These are phyloP conservation scores for Trichocomaceae sp. DNA, from an alignment of 2,329 filamentous ascomycete species.

Conservation along the genomic window DNA sequence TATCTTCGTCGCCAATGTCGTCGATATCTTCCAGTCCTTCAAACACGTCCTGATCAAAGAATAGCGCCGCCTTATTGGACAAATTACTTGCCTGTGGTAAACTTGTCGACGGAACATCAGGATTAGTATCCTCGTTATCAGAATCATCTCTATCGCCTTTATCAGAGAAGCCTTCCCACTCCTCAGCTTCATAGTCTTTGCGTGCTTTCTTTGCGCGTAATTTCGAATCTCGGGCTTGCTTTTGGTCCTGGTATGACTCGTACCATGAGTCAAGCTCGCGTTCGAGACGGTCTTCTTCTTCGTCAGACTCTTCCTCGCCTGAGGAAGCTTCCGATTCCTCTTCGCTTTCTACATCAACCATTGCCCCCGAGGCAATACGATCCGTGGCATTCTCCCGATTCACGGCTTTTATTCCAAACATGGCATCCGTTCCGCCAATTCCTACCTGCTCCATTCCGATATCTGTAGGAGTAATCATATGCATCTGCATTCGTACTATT, in stretches of 20 bases:
- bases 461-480: constrained; percentile 93
- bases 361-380: constrained; percentile 68
- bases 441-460: constrained; percentile 86
- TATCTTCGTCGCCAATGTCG: constrained; percentile 48
- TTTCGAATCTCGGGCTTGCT: constrained; percentile 75
- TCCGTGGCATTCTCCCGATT: constrained; percentile 67
- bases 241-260: constrained; percentile 72
- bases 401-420: constrained; percentile 78
- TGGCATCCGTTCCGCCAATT: constrained; percentile 69
- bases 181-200: constrained; percentile 72
- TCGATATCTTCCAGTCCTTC: constrained; percentile 66
- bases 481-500: constrained; percentile 91
- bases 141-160: constrained; percentile 55
- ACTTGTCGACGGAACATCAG: constrained; percentile 26
- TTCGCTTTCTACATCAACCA: constrained; percentile 55
- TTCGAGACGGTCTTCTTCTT: constrained; percentile 76
- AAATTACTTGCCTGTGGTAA: constrained; percentile 46
- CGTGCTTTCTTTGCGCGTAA: constrained; percentile 83
- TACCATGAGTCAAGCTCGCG: constrained; percentile 83
- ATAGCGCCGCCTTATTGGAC: constrained; percentile 77
- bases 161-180: constrained; percentile 84
- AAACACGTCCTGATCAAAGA: constrained; percentile 95
- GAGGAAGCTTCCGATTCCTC: constrained; percentile 52
- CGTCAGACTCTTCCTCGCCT: constrained; percentile 59
- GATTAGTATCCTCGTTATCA: constrained; percentile 49